Base-by-base conservation (phyloP, 225 moss, liverwort and hornwort species). In the Sphagnum tenellum region DNA sequence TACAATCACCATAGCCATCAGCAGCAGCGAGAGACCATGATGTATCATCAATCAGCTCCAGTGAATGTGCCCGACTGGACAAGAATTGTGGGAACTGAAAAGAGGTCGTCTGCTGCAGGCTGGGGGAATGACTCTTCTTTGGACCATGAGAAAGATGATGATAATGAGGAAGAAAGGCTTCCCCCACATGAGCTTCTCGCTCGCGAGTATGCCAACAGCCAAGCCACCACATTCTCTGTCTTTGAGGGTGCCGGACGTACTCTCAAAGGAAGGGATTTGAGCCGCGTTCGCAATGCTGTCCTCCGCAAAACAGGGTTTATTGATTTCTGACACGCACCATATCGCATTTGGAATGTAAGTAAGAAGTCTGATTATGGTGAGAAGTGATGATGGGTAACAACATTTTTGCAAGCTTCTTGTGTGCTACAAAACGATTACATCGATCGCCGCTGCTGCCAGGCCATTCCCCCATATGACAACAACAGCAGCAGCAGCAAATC, bases 11-110 rank as follows among this genome's bases (percentile, higher is more conserved):
- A 29, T 29, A 29, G 29, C 29, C 29, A 29, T 29, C 29, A 29
- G 29, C 29, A 29, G 29, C 71, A 78, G 44, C 78, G 78, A 46
- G 53, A 1, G 11, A 74, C 50, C 45, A 81, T 53, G n/a, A 70
- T 77, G 66, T 71, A 85, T 73, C 89, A 94, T 48, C 93, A 93
- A 55, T 98, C 98, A 0, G 98, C 98, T 8, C 98, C 98, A 0
- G 87, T 98, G 2, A 89, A 90, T 49, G 98, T 98, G 2, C 98
- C 98, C 0, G 98, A 98, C 59, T 98, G 98, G 98, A 80, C 87
- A 55, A 98, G 93, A 71, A 98, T 98, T 71, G 60, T 89, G 48
- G 89, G 90, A 1, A 78, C 77, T 0, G 92, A 93, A 78, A 81
- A 81, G 70, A 90, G 84, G 77, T 68, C 68, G 62, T 78, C 62